Percentiles rank a stretch among this genome's conserved stretches.
Evolutionary conservation across 257 asterid species (phyloP).

Genomic region (Pogostemon cablin): DNA sequence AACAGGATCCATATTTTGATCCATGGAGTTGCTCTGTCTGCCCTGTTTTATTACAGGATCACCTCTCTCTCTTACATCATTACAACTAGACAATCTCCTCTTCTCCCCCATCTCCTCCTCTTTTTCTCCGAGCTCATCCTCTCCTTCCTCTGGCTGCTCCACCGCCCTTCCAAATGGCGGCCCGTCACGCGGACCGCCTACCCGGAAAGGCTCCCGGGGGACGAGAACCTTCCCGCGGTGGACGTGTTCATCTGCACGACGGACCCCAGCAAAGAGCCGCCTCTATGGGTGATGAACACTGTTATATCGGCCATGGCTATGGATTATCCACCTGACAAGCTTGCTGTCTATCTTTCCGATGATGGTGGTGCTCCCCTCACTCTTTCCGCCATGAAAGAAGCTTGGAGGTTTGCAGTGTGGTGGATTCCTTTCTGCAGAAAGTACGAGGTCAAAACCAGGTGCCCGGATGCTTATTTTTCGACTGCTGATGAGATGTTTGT

Average conservation of each 20-base stretch:
- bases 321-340: constrained; percentile 54
- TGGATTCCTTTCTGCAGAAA: constrained; percentile 58
- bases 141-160: constrained; percentile 40
- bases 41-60: constrained; percentile 46
- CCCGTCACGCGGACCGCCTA: constrained; percentile 39
- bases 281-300: constrained; percentile 55
- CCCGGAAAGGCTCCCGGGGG: constrained; percentile 45
- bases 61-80: constrained; percentile 25
- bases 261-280: constrained; percentile 55
- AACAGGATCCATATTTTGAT: constrained; percentile 44
- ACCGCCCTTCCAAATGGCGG: constrained; percentile 38
- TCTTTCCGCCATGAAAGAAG: constrained; percentile 39
- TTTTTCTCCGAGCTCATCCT: constrained; percentile 44
- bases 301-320: constrained; percentile 53
- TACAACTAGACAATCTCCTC: constrained; percentile 19
- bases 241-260: constrained; percentile 59
- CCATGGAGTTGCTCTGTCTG: constrained; percentile 40
- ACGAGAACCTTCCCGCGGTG: constrained; percentile 39
- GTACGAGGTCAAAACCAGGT: constrained; percentile 34
- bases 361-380: constrained; percentile 51
- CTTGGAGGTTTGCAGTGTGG: constrained; percentile 39
- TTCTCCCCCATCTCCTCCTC: constrained; percentile 40
- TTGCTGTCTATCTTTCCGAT: constrained; percentile 51
- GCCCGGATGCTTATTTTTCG: constrained; percentile 52
- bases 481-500: not conserved